A percentile compares a stretch with the other conserved stretches of the same genome.
phyloP scores from a whole-genome alignment of 352 stramenopile species.

The Plasmopara halstedii region DNA sequence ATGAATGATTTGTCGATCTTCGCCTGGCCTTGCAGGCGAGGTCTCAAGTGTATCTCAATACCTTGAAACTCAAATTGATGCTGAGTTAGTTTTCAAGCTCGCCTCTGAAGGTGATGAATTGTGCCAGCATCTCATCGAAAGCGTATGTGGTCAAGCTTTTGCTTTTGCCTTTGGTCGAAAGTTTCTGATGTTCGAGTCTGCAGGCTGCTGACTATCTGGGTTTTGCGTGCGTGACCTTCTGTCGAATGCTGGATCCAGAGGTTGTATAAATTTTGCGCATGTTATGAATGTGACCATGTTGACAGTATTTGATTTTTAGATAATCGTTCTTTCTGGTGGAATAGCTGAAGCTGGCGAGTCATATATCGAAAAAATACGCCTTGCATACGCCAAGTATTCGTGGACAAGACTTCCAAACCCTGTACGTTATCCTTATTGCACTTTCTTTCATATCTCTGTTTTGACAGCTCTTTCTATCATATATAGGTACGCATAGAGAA shows the following conservation, averaged over 20 bases:
- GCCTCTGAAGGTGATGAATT: constrained; percentile 58
- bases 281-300: background rate
- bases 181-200: background rate
- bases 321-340: constrained; percentile 74
- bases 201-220: constrained; percentile 76
- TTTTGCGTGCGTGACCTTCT: constrained; percentile 77
- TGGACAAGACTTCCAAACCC: constrained; percentile 69
- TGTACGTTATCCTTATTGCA: constrained; percentile 23
- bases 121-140: constrained; percentile 58
- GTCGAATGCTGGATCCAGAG: constrained; percentile 65
- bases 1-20: background rate
- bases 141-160: constrained; percentile 24
- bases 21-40: constrained; percentile 22
- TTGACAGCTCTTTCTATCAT: constrained; percentile 1
- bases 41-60: constrained; percentile 41
- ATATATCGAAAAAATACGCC: constrained; percentile 60
- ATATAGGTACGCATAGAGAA: constrained; percentile 67
- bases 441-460: constrained; percentile 1
- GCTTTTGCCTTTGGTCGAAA: background rate
- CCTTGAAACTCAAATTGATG: constrained; percentile 45
- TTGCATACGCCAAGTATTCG: constrained; percentile 55
- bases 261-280: constrained; percentile 14
- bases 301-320: constrained; percentile 22
- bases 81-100: constrained; percentile 64
- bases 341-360: constrained; percentile 63